A percentile compares a stretch with the other conserved stretches of the same genome.
Conservation (phyloP, 1,284 basidiomycete species). For the Rhizopogon hawkerae region DNA sequence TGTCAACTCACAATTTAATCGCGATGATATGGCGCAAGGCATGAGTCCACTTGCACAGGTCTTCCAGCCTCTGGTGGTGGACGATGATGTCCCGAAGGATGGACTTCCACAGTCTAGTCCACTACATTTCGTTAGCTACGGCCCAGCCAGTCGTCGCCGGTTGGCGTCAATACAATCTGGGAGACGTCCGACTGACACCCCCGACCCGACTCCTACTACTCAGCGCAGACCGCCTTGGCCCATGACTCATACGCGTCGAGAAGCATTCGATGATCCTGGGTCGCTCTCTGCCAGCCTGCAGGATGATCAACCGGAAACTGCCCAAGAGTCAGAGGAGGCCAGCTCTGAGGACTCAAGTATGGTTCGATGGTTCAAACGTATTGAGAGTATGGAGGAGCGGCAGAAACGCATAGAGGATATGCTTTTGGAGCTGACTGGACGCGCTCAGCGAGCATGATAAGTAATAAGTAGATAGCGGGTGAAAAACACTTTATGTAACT, state of each 20-base stretch:
- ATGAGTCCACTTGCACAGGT: constrained; percentile 65
- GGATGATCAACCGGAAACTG: constrained; percentile 28
- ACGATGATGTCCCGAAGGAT: constrained; percentile 37
- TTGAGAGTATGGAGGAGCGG: constrained; percentile 52
- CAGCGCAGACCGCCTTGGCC: constrained; percentile 19
- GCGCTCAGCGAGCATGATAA: neutral
- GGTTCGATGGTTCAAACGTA: constrained; percentile 32
- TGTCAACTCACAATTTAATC: constrained; percentile 39
- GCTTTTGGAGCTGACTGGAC: constrained; percentile 31
- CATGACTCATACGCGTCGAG: constrained; percentile 17
- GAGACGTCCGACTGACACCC: constrained; percentile 15
- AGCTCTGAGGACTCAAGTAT: constrained; percentile 20
- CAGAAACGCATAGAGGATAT: constrained; percentile 60
- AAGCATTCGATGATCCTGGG: constrained; percentile 12
- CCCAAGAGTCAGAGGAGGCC: constrained; percentile 34
- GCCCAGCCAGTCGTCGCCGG: constrained; percentile 48
- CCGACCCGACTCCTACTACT: constrained; percentile 4
- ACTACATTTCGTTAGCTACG: constrained; percentile 40
- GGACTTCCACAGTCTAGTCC: constrained; percentile 10
- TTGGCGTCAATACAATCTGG: constrained; percentile 39
- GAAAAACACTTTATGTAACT: neutral
- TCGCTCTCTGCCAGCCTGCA: constrained; percentile 28
- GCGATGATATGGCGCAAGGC: constrained; percentile 34
- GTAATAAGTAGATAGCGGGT: neutral
- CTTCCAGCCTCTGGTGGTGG: constrained; percentile 56